A percentile compares a stretch with the other conserved stretches of the same genome.
These are phyloP conservation scores for Phytophthora pini DNA, from an alignment of 352 stramenopile genomes.

Conservation along the genomic window DNA sequence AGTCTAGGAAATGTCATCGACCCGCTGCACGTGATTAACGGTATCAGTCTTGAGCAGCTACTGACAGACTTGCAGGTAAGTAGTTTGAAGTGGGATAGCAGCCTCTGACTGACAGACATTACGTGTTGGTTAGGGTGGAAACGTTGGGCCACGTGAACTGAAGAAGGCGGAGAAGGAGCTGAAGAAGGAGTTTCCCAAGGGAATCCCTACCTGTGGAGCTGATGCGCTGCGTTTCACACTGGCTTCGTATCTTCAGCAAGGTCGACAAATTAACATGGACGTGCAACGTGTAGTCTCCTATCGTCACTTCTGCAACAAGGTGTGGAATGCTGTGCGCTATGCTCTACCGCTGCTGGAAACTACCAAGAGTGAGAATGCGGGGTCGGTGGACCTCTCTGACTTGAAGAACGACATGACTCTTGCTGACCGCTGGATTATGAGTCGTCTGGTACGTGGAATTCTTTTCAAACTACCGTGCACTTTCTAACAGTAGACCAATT, in stretches of 20 bases:
- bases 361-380: neutral
- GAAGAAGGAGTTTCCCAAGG: conserved; percentile 96
- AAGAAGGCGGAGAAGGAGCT: conserved; percentile 96
- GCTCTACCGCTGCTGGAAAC: conserved; percentile 67
- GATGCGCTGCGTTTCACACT: conserved; percentile 98
- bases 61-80: conserved; percentile 91
- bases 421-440: conserved; percentile 87
- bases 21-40: conserved; percentile 98
- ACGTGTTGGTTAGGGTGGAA: conserved; percentile 51
- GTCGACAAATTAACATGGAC: conserved; percentile 91
- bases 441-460: conserved; percentile 59
- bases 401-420: conserved; percentile 58
- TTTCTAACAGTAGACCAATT: neutral
- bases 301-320: conserved; percentile 91
- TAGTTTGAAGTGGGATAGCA: neutral
- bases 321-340: conserved; percentile 89
- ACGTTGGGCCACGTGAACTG: conserved; percentile 91
- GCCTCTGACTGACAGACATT: conserved; percentile 3
- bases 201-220: conserved; percentile 98
- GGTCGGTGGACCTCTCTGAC: conserved; percentile 30
- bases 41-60: conserved; percentile 94
- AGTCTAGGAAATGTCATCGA: conserved; percentile 99
- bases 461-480: neutral
- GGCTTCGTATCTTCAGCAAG: conserved; percentile 93
- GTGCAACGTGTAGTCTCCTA: conserved; percentile 84